Evolutionary conservation across 2,329 filamentous ascomycete species (phyloP).

Genomic region (Parafenestella ontariensis): DNA sequence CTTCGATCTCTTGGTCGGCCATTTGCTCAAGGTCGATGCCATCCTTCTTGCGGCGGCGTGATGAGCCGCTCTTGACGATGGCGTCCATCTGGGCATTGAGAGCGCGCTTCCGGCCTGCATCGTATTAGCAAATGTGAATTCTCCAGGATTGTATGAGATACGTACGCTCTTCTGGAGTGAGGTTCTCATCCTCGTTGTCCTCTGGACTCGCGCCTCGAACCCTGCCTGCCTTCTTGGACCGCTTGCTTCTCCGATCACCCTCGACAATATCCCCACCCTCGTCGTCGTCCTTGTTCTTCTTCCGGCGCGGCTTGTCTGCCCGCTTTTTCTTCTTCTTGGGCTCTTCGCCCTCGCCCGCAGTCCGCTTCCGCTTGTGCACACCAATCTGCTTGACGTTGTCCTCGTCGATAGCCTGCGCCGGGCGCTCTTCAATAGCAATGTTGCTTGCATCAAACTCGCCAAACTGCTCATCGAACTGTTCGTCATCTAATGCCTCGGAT

Average conservation of each 20-base stretch:
- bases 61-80: conserved; percentile 82
- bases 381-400: conserved; percentile 67
- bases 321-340: conserved; percentile 74
- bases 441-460: conserved; percentile 66
- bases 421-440: conserved; percentile 67
- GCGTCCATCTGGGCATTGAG: conserved; percentile 88
- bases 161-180: conserved; percentile 83
- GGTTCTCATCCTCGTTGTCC: conserved; percentile 75
- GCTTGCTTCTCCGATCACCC: conserved; percentile 62
- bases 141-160: conserved; percentile 23
- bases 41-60: conserved; percentile 77
- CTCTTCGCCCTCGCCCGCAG: conserved; percentile 64
- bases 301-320: conserved; percentile 60
- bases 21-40: conserved; percentile 91
- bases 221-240: conserved; percentile 51
- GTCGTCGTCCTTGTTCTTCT: conserved; percentile 57
- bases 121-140: conserved; percentile 16
- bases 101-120: conserved; percentile 72
- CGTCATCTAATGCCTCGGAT: conserved; percentile 67
- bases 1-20: conserved; percentile 87
- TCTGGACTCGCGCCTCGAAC: conserved; percentile 53
- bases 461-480: conserved; percentile 64
- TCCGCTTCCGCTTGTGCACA: conserved; percentile 69
- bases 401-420: conserved; percentile 66
- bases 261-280: conserved; percentile 59